Evolutionary conservation across 768 basidiomycete species (phyloP), one percentile per base, ranked within the genome.

Genomic region (Mycena galopus): DNA sequence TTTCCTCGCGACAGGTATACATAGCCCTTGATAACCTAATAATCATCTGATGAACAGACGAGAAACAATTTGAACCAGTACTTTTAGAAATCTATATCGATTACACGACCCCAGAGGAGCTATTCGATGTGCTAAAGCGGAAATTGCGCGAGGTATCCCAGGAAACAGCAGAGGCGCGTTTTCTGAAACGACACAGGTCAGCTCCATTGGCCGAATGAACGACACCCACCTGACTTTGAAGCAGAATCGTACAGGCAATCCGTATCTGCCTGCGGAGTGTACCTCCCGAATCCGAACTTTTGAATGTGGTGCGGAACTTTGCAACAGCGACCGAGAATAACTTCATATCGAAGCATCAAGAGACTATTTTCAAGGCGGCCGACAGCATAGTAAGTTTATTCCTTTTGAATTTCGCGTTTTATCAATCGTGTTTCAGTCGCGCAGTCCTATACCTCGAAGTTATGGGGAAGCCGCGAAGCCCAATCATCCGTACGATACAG

Each of bases 1-100:
- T 30, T 51, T 64, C n/a, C 47, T 64, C 19, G 21, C 12, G 9
- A 64, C 47, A 51, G 62, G 62, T 64, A 51, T 23, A 21, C 47
- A 23, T 51, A n/a, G 14, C 21, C 29, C 1, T 23, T 25, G 3
- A 16, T n/a, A 17, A 19, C 7, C 42, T 44, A 27, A 11, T 21
- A 2, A 11, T n/a, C 17, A 35, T 23, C 23, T 32, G 19, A 33
- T 21, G 23, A 27, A 33, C 50, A 64, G 50, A 64, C 11, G 62
- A 64, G 33, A 7, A n/a, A 23, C n/a, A 64, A 12, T 50, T 50
- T 11, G 25, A 19, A 32, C 17, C n/a, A 29, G 19, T 62, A 23
- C 42, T 62, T 42, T 16, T 62, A 8, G 61, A 62, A 17, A 51
- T 32, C 12, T 35, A 64, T n/a, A 4, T 0, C 3, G 61, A 44